phyloP scores from a whole-genome alignment of 441 rosid species.

The Omphalea diandra region DNA sequence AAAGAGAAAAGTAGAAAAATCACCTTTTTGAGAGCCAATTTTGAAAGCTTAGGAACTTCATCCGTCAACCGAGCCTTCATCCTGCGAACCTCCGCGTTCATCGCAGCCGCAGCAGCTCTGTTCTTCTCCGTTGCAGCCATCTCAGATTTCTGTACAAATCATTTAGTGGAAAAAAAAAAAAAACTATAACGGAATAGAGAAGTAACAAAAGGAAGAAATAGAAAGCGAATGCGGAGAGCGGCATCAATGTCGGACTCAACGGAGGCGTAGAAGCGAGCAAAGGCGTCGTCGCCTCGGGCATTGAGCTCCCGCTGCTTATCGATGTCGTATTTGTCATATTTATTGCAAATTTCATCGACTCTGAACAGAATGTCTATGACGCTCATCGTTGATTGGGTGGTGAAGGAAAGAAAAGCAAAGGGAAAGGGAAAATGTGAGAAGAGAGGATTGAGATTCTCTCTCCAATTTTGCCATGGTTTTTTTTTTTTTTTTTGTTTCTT shows the following conservation, averaged over 20 bases:
- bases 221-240: conserved; percentile 50
- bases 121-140: conserved; percentile 61
- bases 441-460: not conserved
- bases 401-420: not conserved
- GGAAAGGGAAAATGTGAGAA: conserved; percentile 1
- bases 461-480: conserved; percentile 19
- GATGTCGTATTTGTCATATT: conserved; percentile 82
- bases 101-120: conserved; percentile 69
- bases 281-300: conserved; percentile 80
- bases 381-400: conserved; percentile 45
- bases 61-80: conserved; percentile 81
- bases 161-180: too few relatives aligned
- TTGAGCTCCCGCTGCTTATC: conserved; percentile 73
- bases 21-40: conserved; percentile 83
- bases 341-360: conserved; percentile 89
- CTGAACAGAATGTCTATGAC: conserved; percentile 84
- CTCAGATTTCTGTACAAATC: conserved; percentile 61
- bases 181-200: not conserved
- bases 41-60: conserved; percentile 83
- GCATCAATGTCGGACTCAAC: conserved; percentile 73
- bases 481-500: not conserved
- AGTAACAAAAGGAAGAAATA: not conserved
- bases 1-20: not conserved
- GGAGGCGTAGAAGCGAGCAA: conserved; percentile 65
- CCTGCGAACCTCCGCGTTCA: conserved; percentile 82